phyloP scores from a whole-genome alignment of 2,329 filamentous ascomycete species.

The Lachnellula subtilissima region DNA sequence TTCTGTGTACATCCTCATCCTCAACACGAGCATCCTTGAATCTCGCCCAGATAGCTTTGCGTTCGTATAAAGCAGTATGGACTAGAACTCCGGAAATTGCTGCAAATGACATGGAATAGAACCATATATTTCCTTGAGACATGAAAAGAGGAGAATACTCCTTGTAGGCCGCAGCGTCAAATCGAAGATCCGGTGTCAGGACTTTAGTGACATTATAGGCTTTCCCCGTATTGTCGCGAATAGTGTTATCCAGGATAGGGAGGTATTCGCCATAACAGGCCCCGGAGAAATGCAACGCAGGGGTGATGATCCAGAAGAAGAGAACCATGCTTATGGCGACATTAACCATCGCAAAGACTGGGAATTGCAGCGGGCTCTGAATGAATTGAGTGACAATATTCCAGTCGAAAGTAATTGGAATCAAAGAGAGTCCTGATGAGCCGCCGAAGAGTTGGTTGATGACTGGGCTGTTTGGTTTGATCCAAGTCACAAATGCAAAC shows the following conservation, averaged over 20 bases:
- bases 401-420: slow-evolving; percentile 75
- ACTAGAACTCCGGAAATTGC: slow-evolving; percentile 56
- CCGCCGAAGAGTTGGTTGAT: slow-evolving; percentile 72
- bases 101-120: slow-evolving; percentile 62
- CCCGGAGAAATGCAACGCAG: slow-evolving; percentile 60
- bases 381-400: slow-evolving; percentile 50
- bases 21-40: slow-evolving; percentile 26
- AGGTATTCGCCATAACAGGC: slow-evolving; percentile 61
- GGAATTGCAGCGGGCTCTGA: slow-evolving; percentile 28
- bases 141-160: slow-evolving; percentile 60
- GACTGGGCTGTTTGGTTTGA: slow-evolving; percentile 61
- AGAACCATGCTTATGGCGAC: slow-evolving; percentile 48
- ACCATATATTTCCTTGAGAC: slow-evolving; percentile 51
- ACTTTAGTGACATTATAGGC: slow-evolving; percentile 58
- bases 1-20: slow-evolving; percentile 47
- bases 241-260: slow-evolving; percentile 55
- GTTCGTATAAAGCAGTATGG: slow-evolving; percentile 62
- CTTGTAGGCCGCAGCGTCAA: slow-evolving; percentile 57
- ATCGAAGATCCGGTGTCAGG: slow-evolving; percentile 49
- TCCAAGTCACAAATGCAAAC: slow-evolving; percentile 70
- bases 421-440: slow-evolving; percentile 56
- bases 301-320: slow-evolving; percentile 56
- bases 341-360: slow-evolving; percentile 51
- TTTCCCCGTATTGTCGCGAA: slow-evolving; percentile 59
- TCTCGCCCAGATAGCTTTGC: slow-evolving; percentile 55